Conservation (phyloP, 306 rosid species). For the Cercis canadensis region DNA sequence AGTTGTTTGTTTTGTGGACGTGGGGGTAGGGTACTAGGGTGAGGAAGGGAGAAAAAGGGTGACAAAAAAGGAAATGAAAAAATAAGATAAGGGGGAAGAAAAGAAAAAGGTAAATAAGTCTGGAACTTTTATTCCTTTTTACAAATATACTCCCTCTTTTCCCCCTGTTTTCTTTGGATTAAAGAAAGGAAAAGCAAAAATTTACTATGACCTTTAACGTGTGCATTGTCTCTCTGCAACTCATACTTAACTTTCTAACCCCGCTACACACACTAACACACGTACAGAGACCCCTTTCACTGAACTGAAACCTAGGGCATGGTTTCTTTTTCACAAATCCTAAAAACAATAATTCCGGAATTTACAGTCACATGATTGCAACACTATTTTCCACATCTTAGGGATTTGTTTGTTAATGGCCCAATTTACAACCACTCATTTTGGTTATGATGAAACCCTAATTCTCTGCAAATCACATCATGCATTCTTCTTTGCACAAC, state of each 20-base stretch:
- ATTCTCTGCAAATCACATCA: constrained; percentile 61
- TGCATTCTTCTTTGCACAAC: constrained; percentile 45
- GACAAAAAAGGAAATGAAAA: constrained; percentile 38
- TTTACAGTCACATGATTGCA: constrained; percentile 49
- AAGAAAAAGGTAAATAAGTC: constrained; percentile 41
- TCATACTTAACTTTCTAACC: constrained; percentile 45
- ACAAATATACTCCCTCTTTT: constrained; percentile 28
- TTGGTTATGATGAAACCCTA: constrained; percentile 56
- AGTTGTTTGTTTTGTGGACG: constrained; percentile 64
- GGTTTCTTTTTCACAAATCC: constrained; percentile 39
- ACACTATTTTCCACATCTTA: constrained; percentile 57
- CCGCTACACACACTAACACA: constrained; percentile 8
- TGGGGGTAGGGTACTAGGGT: constrained; percentile 58
- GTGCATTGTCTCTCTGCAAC: constrained; percentile 70
- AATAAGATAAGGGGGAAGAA: constrained; percentile 33
- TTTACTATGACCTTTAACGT: constrained; percentile 52
- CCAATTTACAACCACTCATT: constrained; percentile 60
- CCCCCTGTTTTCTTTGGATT: constrained; percentile 32
- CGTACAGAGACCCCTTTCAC: constrained; percentile 48
- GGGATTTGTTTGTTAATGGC: constrained; percentile 53
- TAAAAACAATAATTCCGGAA: constrained; percentile 22
- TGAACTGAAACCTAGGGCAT: constrained; percentile 52
- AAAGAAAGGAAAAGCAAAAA: constrained; percentile 38
- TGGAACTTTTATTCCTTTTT: constrained; percentile 42
- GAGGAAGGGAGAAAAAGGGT: constrained; percentile 42